phyloP scores from a whole-genome alignment of 257 asterid genomes.

The Scutellaria galericulata region DNA sequence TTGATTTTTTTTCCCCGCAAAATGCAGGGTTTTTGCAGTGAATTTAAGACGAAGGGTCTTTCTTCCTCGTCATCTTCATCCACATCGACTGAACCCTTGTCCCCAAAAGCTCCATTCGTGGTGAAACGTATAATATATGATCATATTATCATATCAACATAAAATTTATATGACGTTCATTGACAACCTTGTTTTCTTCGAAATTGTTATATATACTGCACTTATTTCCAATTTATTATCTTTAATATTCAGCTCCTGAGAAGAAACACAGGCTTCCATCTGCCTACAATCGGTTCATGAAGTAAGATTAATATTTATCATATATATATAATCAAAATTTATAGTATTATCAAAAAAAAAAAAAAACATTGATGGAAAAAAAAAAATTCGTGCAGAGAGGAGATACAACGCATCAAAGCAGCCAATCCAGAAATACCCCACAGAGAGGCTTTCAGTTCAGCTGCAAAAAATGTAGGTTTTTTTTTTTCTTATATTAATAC shows the following conservation, averaged over 20 bases:
- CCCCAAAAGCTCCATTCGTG: constrained; percentile 86
- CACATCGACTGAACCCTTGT: constrained; percentile 59
- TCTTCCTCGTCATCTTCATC: constrained; percentile 74
- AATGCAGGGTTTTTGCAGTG: constrained; percentile 56
- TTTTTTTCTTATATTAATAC: not conserved
- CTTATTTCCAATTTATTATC: too few species aligned
- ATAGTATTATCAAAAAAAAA: too few species aligned
- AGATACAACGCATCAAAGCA: constrained; percentile 89
- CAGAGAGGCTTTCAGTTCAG: constrained; percentile 97
- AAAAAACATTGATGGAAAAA: too few species aligned
- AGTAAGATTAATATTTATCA: constrained; percentile 46
- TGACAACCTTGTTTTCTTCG: not conserved
- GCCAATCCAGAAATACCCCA: constrained; percentile 98
- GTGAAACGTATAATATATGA: constrained; percentile 67
- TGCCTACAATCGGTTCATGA: constrained; percentile 98
- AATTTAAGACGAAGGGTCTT: constrained; percentile 58
- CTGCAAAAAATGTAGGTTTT: constrained; percentile 78
- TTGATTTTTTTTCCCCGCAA: not conserved
- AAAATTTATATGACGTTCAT: too few species aligned
- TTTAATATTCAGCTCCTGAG: constrained; percentile 77
- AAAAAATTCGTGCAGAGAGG: constrained; percentile 59
- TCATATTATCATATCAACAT: too few species aligned
- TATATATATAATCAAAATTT: not conserved
- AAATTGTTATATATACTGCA: not conserved
- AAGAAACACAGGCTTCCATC: constrained; percentile 98